These are phyloP conservation scores for Lactarius sanguifluus DNA, from an alignment of 768 basidiomycete species.

Conservation along the genomic window DNA sequence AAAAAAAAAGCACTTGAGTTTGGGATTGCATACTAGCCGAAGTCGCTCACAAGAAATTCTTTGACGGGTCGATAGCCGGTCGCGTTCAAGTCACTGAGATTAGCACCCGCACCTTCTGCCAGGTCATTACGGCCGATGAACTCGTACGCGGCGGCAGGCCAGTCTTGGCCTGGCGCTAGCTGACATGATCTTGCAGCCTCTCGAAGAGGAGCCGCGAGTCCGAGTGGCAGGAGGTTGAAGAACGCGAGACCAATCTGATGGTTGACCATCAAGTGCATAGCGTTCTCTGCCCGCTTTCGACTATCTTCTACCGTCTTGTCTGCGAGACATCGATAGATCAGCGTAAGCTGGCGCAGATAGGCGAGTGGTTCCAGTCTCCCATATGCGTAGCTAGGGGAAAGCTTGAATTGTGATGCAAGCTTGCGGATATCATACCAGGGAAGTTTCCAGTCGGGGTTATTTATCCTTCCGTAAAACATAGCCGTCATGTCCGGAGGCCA, in stretches of 20 bases:
- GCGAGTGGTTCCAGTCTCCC: constrained; percentile 60
- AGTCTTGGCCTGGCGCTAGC: constrained; percentile 68
- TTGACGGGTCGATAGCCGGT: constrained; percentile 59
- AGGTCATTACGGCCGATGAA: constrained; percentile 76
- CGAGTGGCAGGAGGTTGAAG: constrained; percentile 60
- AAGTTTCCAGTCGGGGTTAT: constrained; percentile 67
- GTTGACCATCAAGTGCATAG: constrained; percentile 55
- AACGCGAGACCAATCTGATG: constrained; percentile 48
- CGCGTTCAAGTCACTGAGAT: constrained; percentile 45
- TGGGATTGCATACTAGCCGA: neutral
- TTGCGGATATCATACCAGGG: constrained; percentile 43
- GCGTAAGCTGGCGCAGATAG: constrained; percentile 52
- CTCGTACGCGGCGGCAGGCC: constrained; percentile 67
- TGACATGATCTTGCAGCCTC: constrained; percentile 89
- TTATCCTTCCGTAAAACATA: constrained; percentile 54
- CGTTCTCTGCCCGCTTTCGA: constrained; percentile 66
- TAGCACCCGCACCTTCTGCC: constrained; percentile 56
- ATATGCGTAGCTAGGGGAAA: constrained; percentile 57
- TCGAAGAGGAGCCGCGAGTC: constrained; percentile 72
- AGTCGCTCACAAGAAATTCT: constrained; percentile 52
- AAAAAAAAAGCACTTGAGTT: neutral
- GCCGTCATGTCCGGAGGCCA: constrained; percentile 78
- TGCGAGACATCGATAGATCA: constrained; percentile 58
- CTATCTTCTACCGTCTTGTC: constrained; percentile 51
- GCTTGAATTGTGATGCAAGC: constrained; percentile 49